Evolutionary conservation across 1,139 yeast species (phyloP).

Genomic region (Pneumocystis murina): DNA sequence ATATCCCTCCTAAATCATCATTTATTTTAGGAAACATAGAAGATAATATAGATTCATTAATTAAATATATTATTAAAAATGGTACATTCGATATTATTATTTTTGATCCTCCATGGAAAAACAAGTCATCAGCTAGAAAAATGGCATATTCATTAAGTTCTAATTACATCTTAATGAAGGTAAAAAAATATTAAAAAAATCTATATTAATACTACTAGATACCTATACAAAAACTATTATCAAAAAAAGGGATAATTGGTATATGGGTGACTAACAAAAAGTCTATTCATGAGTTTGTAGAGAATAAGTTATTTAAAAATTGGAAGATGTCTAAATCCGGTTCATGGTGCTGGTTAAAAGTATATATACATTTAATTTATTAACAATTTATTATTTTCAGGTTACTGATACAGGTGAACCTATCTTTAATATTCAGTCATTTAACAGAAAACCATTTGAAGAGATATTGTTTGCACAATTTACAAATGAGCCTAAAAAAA

Average conservation of each 20-base stretch:
- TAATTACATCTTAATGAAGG: neutral
- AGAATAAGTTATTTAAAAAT: neutral
- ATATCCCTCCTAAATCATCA: conserved; percentile 1
- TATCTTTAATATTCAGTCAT: conserved; percentile 4
- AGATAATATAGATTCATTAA: neutral
- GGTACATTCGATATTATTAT: neutral
- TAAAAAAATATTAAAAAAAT: neutral
- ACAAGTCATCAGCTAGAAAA: neutral
- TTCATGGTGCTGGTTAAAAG: conserved; percentile 1
- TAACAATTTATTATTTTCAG: neutral
- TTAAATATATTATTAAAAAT: neutral
- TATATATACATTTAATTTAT: neutral
- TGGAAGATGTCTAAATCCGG: neutral
- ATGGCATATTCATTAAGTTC: neutral
- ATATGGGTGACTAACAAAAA: neutral
- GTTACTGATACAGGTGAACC: conserved; percentile 6
- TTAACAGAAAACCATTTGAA: conserved; percentile 6
- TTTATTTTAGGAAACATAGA: neutral
- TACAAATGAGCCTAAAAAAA: neutral
- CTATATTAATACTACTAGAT: neutral
- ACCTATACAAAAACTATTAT: neutral
- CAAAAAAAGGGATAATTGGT: neutral
- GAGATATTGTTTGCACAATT: conserved; percentile 2
- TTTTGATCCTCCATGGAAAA: conserved; percentile 1
- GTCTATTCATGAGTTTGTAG: neutral